Base-by-base conservation (phyloP, 495 filamentous ascomycete genomes). In the Aspergillus biplanus region DNA sequence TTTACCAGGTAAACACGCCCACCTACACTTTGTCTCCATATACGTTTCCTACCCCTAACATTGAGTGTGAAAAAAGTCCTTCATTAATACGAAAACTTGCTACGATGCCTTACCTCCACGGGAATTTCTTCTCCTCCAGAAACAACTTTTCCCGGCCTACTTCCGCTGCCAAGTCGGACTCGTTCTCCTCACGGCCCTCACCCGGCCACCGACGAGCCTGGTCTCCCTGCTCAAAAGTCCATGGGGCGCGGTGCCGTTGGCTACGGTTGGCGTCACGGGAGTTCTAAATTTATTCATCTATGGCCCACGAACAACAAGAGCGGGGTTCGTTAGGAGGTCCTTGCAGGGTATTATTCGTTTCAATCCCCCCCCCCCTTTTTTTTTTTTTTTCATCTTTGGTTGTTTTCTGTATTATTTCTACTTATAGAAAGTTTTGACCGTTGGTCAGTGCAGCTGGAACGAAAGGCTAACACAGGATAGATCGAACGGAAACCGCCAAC, bases 71-170 rank as follows among this genome's bases (percentile, higher is more conserved):
- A 15, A 44, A 15, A 11, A 44, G 39, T 5, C 39, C 39, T 44
- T 44, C 39, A 44, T 44, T 13, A 79, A 83, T 65, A 83, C 81
- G 5, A 85, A 84, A 50, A 62, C 86, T 9, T 78, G 72, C 66
- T 83, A 71, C 67, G 60, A 69, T 44, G 68, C 73, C 3, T 75
- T 86, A 6, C 81, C 85, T 0, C 71, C 74, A 52, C 73, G 77
- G 2, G 72, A 80, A 4, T 87, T 86, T 67, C 78, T 78, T 21
- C 68, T 71, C 0, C 71, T 86, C 1, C 81, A 85, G 52, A 84
- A 83, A 59, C 77, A 74, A 15, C 52, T 86, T 7, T 87, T 87
- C 61, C 85, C 83, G 0, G 62, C 81, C 35, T 86, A 87, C 66
- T 87, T 87, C 67, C 66, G 65, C 1, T 65, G 65, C 4, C 84